phyloP scores from a whole-genome alignment of 192 early-diverging fungal species.

The Coemansia asiatica region DNA sequence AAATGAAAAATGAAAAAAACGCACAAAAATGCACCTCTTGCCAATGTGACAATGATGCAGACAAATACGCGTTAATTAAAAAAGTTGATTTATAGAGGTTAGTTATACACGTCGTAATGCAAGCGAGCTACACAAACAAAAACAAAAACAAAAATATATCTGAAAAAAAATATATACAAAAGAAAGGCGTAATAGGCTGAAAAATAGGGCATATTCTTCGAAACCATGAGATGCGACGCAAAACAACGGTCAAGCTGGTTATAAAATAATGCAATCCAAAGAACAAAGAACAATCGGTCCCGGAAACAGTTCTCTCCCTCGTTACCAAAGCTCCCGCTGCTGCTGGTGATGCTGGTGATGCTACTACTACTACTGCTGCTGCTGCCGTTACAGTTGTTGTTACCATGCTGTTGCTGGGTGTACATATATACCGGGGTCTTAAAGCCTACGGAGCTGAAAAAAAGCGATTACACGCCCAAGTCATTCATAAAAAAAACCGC shows the following conservation, averaged over 20 bases:
- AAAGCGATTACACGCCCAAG: too few species aligned
- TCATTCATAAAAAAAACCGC: too few species aligned
- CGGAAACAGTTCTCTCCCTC: not conserved
- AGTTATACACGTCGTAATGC: not conserved
- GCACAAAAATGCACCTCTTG: too few species aligned
- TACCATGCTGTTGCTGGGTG: too few species aligned
- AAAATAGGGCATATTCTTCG: not conserved
- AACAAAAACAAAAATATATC: not conserved
- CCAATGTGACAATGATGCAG: too few species aligned
- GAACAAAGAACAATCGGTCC: not conserved
- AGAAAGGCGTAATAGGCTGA: not conserved
- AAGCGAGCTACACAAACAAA: not conserved
- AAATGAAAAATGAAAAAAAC: not conserved
- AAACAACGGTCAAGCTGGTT: not conserved
- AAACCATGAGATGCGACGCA: too few species aligned
- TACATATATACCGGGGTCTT: too few species aligned
- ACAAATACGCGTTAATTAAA: not conserved
- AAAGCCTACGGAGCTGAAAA: too few species aligned
- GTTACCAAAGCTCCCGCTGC: not conserved
- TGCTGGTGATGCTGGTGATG: not conserved
- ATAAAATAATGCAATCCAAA: not conserved
- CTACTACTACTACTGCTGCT: not conserved
- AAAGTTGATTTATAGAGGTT: too few species aligned
- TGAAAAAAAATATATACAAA: not conserved
- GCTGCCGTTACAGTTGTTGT: not conserved